phyloP scores from a whole-genome alignment of 2,329 filamentous ascomycete genomes.

The Dothideomycetes sp. region DNA sequence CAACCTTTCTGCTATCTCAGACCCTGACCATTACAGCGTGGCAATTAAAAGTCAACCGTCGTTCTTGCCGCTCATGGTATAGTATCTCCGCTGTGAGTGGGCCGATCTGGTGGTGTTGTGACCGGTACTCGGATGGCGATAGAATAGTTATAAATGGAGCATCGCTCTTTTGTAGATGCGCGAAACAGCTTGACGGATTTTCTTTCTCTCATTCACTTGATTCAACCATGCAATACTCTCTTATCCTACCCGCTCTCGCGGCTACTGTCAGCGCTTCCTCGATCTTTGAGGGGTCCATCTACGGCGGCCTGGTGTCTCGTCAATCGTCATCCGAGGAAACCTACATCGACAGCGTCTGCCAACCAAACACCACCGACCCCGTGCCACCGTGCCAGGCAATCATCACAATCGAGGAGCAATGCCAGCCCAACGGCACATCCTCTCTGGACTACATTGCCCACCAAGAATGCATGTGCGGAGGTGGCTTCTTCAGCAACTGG shows the following conservation, averaged over 20 bases:
- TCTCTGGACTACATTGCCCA: constrained; percentile 19
- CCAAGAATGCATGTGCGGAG: constrained; percentile 32
- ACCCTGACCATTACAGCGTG: too few relatives aligned
- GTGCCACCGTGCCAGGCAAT: constrained; percentile 24
- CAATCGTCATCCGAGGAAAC: constrained; percentile 2
- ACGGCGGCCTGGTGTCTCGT: neutral
- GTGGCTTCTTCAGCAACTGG: constrained; percentile 35
- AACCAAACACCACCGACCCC: constrained; percentile 8
- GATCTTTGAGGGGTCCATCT: neutral
- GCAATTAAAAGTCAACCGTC: too few relatives aligned
- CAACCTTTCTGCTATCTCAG: too few relatives aligned
- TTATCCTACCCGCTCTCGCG: constrained; percentile 1
- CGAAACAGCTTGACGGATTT: too few relatives aligned
- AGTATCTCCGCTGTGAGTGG: too few relatives aligned
- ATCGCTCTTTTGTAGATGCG: too few relatives aligned
- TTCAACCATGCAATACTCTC: constrained; percentile 3
- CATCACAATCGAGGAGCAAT: constrained; percentile 23
- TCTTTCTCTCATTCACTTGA: neutral
- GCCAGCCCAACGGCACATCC: constrained; percentile 23
- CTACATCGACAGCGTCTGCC: constrained; percentile 9
- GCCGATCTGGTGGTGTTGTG: too few relatives aligned
- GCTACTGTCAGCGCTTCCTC: neutral
- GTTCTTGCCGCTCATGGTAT: too few relatives aligned
- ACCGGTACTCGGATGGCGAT: too few relatives aligned
- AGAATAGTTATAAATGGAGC: too few relatives aligned